Evolutionary conservation across 148 eudicot species (phyloP).

Genomic region (Diospyros kaki): DNA sequence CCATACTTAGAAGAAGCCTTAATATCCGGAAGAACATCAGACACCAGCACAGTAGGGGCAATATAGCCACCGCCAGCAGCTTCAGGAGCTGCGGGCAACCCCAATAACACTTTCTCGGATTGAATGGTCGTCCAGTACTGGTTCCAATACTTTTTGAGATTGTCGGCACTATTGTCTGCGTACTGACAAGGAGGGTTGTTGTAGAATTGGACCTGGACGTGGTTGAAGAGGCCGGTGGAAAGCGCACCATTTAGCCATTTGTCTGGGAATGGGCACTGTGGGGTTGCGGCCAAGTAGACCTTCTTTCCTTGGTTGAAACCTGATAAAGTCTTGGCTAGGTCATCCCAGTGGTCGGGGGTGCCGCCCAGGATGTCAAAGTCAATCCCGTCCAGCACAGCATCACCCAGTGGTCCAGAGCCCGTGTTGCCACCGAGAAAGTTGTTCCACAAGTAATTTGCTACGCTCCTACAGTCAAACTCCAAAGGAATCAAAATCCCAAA

Average conservation of each 20-base stretch:
- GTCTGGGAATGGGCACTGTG: conserved; percentile 90
- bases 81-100: conserved; percentile 68
- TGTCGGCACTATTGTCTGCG: conserved; percentile 33
- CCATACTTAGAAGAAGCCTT: conserved; percentile 64
- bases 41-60: conserved; percentile 44
- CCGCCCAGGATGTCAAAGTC: conserved; percentile 61
- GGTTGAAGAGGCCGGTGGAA: conserved; percentile 61
- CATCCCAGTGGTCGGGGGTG: conserved; percentile 29
- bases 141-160: conserved; percentile 52
- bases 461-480: background rate
- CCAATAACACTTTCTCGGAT: conserved; percentile 55
- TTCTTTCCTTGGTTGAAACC: conserved; percentile 16
- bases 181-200: conserved; percentile 82
- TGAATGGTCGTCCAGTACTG: conserved; percentile 45
- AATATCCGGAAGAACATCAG: conserved; percentile 51
- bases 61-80: conserved; percentile 81
- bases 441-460: conserved; percentile 47
- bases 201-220: conserved; percentile 88
- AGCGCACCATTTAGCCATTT: conserved; percentile 45
- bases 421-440: conserved; percentile 57
- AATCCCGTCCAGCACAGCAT: conserved; percentile 55
- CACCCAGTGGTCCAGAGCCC: conserved; percentile 42
- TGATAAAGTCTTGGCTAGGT: conserved; percentile 32
- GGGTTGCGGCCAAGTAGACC: conserved; percentile 69
- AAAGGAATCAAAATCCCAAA: no score